Conservation (phyloP, 768 basidiomycete genomes). For the Lactarius hengduanensis region DNA sequence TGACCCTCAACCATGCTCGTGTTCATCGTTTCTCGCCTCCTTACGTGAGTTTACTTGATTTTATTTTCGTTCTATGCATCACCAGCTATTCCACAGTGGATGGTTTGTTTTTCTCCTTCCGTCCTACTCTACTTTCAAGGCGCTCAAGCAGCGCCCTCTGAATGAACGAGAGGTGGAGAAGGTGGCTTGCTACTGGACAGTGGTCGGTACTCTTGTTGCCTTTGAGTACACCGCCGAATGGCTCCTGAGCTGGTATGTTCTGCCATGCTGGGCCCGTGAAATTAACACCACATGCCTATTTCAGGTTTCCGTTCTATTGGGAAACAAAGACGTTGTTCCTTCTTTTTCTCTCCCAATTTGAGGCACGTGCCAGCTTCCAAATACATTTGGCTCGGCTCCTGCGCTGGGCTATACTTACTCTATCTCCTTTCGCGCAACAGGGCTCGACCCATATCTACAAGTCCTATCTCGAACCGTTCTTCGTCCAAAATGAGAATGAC, state of each 20-base stretch:
- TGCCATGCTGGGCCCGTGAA: not conserved
- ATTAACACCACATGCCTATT: conserved; percentile 19
- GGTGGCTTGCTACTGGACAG: conserved; percentile 63
- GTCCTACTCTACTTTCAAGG: conserved; percentile 65
- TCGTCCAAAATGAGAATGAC: conserved; percentile 54
- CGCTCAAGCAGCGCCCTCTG: conserved; percentile 52
- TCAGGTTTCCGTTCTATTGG: conserved; percentile 76
- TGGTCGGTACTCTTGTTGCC: conserved; percentile 58
- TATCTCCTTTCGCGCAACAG: conserved; percentile 36
- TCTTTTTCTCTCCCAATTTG: conserved; percentile 64
- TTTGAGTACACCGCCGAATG: conserved; percentile 63
- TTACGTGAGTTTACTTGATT: conserved; percentile 41
- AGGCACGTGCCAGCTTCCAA: conserved; percentile 43
- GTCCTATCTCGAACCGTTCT: conserved; percentile 60
- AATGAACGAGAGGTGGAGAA: conserved; percentile 52
- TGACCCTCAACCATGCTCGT: conserved; percentile 43
- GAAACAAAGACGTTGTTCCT: conserved; percentile 67
- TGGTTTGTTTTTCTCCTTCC: conserved; percentile 73
- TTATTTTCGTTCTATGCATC: not conserved
- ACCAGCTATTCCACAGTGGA: conserved; percentile 43
- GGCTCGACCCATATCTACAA: conserved; percentile 67
- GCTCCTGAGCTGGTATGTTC: conserved; percentile 60
- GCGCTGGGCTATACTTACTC: not conserved
- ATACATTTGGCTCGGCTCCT: not conserved
- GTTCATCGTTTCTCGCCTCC: conserved; percentile 47